A percentile compares a stretch with the other conserved stretches of the same genome.
These are phyloP conservation scores for Dendrobium nobile DNA, from an alignment of 106 monocot species.

Conservation along the genomic window DNA sequence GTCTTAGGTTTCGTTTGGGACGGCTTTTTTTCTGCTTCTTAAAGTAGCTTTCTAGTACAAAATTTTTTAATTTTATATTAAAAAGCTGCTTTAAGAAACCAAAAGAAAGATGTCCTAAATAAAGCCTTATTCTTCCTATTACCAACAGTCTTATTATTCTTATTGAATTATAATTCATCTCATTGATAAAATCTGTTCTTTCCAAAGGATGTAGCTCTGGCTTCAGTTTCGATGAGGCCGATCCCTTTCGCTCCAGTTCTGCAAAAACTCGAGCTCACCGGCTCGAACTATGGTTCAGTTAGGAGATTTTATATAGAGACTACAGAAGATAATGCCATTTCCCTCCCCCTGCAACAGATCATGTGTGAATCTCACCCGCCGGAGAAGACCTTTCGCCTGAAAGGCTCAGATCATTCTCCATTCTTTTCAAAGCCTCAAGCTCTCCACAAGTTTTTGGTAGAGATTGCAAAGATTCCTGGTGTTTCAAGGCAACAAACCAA, in stretches of 20 bases:
- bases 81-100: no score
- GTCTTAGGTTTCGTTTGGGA: no score
- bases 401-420: constrained; percentile 87
- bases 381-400: constrained; percentile 63
- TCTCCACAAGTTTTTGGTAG: constrained; percentile 70
- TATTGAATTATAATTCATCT: background rate
- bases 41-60: no score
- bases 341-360: constrained; percentile 57
- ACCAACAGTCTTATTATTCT: background rate
- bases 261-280: constrained; percentile 68
- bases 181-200: background rate
- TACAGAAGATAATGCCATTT: constrained; percentile 69
- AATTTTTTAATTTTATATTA: no score
- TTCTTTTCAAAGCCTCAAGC: constrained; percentile 96
- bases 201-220: constrained; percentile 70
- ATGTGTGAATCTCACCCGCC: constrained; percentile 55
- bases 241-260: constrained; percentile 78
- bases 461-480: constrained; percentile 44
- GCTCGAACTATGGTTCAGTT: constrained; percentile 63
- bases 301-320: constrained; percentile 73
- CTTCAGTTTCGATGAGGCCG: constrained; percentile 86
- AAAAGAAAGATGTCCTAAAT: no score
- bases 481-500: background rate
- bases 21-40: no score
- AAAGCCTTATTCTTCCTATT: background rate